Evolutionary conservation across 257 asterid species (phyloP), one percentile per base, ranked within the genome.

Genomic region (Przewalskia tangutica): DNA sequence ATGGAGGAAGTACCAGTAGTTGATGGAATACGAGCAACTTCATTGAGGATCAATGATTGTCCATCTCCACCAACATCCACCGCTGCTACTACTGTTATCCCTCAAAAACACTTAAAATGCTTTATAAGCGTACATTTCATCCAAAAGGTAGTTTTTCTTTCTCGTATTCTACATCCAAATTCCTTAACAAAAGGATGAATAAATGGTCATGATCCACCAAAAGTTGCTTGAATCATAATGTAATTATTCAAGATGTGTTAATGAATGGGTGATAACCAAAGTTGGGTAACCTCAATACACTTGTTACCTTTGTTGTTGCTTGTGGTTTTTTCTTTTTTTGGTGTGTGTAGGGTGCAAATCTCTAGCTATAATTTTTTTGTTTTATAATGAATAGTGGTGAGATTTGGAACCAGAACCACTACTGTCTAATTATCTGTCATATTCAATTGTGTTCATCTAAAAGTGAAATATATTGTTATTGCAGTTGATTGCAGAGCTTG

Each of bases 401-500:
- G 53, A 46, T 46, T 8, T 46, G 53, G 1, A 10, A 11, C 8
- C 70, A 27, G n/a, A 12, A 63, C 10, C 32, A 27, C 32, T 40
- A 27, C 4, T 34, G 20, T 13, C 20, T 64, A 3, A 13, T 64
- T 11, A 2, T 32, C 10, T 63, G 27, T 63, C 46, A 64, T 64
- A 18, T 32, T 67, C 4, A 67, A 4, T 67, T 40, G 34, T 67
- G 10, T 40, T 67, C 34, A 34, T 63, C 11, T 36, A 36, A 36
- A 36, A 2, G 3, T 7, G 4, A 36, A 16, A 8, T 42, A 1
- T 7, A 14, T 6, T 65, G 9, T 60, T 7, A 8, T 9, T 48
- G 34, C 53, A 86, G 89, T 14, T 86, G 79, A 80, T 82, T n/a
- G 86, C 87, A 1, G 89, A 86, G 87, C 12, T 76, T 12, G 51